Evolutionary conservation across 2,329 filamentous ascomycete species (phyloP).

Genomic region (Venturia nashicola): DNA sequence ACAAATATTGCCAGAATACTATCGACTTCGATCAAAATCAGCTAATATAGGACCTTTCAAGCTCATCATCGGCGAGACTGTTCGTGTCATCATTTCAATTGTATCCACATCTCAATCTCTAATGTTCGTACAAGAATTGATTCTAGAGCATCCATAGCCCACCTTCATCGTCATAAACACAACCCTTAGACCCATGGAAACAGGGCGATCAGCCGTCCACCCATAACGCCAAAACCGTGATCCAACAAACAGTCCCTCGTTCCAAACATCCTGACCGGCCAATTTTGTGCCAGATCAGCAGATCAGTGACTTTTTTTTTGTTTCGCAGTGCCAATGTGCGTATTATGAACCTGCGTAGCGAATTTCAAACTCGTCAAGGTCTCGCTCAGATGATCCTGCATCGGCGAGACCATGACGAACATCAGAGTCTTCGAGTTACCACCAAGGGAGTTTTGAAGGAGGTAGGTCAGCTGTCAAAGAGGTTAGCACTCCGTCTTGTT

Average conservation of each 20-base stretch:
- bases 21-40: background rate
- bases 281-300: too few relatives aligned
- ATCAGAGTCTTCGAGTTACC: conserved; percentile 97
- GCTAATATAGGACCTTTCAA: background rate
- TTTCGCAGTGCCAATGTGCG: conserved; percentile 83
- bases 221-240: background rate
- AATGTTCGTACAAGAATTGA: background rate
- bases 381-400: conserved; percentile 83
- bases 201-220: background rate
- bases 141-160: background rate
- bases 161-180: background rate
- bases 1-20: background rate
- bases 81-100: background rate
- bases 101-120: background rate
- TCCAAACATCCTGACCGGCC: background rate
- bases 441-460: conserved; percentile 87
- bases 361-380: conserved; percentile 92
- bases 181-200: background rate
- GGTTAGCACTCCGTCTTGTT: too few relatives aligned
- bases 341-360: conserved; percentile 87
- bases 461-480: conserved; percentile 59
- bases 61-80: background rate
- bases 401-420: conserved; percentile 95
- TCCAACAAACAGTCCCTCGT: background rate
- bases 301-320: conserved; percentile 38